These are phyloP conservation scores for Puccinia hordei DNA, from an alignment of 1,284 basidiomycete genomes.

Conservation along the genomic window DNA sequence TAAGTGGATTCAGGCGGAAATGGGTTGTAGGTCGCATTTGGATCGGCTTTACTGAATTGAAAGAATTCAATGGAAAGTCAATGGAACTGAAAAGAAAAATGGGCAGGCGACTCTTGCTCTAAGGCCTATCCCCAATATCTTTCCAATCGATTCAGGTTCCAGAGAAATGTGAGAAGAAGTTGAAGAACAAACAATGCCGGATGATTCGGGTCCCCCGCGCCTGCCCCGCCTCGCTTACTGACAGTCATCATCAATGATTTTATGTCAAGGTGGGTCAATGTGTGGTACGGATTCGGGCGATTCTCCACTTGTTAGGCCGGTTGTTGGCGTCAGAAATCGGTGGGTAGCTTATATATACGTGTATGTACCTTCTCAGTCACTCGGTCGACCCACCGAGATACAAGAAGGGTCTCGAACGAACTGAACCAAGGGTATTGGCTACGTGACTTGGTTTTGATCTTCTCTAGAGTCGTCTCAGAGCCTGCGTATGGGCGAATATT, in stretches of 20 bases:
- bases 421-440: neutral
- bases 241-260: neutral
- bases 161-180: neutral
- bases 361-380: neutral
- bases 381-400: neutral
- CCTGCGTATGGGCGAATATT: neutral
- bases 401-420: neutral
- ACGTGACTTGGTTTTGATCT: neutral
- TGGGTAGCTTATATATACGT: neutral
- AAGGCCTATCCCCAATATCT: too few species aligned
- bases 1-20: slow-evolving; percentile 18
- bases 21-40: slow-evolving; percentile 19
- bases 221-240: slow-evolving; percentile 24
- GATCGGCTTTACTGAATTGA: slow-evolving; percentile 7
- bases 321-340: too few species aligned
- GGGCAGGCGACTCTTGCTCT: neutral
- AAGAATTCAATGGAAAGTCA: neutral
- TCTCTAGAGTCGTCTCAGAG: neutral
- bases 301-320: neutral
- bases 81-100: neutral
- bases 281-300: neutral
- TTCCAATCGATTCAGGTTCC: neutral
- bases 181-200: slow-evolving; percentile 13
- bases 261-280: neutral
- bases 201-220: slow-evolving; percentile 19